phyloP scores from a whole-genome alignment of 2,329 filamentous ascomycete genomes.

The Capronia epimyces region DNA sequence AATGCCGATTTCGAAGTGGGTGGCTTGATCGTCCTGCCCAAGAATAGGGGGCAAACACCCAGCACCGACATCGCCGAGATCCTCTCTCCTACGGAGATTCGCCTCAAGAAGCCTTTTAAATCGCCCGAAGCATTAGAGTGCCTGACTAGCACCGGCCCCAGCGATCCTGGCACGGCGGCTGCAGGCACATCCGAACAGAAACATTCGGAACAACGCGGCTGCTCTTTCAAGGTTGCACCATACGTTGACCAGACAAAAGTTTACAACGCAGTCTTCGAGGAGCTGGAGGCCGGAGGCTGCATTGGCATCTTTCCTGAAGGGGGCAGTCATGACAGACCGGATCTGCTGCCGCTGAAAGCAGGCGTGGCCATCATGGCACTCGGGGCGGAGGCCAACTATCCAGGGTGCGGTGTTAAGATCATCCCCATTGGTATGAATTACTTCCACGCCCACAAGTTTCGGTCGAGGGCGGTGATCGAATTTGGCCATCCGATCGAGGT shows the following conservation, averaged over 20 bases:
- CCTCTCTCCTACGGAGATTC: conserved; percentile 69
- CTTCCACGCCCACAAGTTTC: conserved; percentile 97
- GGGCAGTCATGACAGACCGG: conserved; percentile 89
- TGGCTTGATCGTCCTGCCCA: conserved; percentile 81
- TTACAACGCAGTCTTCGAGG: conserved; percentile 85
- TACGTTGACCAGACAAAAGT: conserved; percentile 92
- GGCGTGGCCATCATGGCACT: conserved; percentile 98
- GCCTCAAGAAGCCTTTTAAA: conserved; percentile 82
- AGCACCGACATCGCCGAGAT: conserved; percentile 82
- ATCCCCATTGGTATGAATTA: conserved; percentile 99
- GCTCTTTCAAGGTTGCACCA: conserved; percentile 79
- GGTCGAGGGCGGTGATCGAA: conserved; percentile 89
- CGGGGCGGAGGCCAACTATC: conserved; percentile 76
- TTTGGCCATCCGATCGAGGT: conserved; percentile 88
- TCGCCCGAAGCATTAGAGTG: conserved; percentile 69
- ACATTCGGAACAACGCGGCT: conserved; percentile 64
- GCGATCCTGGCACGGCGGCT: not conserved
- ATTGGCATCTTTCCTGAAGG: conserved; percentile 97
- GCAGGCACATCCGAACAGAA: conserved; percentile 46
- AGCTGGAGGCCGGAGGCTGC: conserved; percentile 75
- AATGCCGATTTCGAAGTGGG: conserved; percentile 64
- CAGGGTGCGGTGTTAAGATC: conserved; percentile 84
- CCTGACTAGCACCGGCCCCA: conserved; percentile 66
- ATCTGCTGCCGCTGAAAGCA: conserved; percentile 86
- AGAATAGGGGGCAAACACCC: conserved; percentile 71